phyloP scores from a whole-genome alignment of 345 rosid genomes.

The Citrus trifoliata region DNA sequence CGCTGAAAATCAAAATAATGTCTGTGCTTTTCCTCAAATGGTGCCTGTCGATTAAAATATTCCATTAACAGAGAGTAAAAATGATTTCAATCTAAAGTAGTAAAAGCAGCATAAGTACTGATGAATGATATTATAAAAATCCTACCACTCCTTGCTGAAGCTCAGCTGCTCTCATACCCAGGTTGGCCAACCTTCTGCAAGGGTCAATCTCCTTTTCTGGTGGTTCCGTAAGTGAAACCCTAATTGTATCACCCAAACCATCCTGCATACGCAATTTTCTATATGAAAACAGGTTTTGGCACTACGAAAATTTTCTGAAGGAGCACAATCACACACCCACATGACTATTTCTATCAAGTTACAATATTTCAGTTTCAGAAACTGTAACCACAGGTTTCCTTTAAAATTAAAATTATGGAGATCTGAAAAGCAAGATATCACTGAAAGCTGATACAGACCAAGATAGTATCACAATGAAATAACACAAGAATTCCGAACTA shows the following conservation, averaged over 20 bases:
- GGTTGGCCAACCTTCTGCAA: conserved; percentile 83
- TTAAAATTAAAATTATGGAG: neutral
- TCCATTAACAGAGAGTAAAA: conserved; percentile 9
- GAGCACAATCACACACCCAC: neutral
- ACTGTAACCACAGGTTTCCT: neutral
- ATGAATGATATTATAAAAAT: conserved; percentile 13
- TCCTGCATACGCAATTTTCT: conserved; percentile 49
- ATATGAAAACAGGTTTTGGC: neutral
- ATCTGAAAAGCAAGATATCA: neutral
- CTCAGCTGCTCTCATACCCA: conserved; percentile 78
- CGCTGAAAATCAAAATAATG: conserved; percentile 87
- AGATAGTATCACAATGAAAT: neutral
- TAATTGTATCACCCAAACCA: conserved; percentile 97
- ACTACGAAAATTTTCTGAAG: neutral
- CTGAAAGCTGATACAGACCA: neutral
- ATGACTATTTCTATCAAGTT: neutral
- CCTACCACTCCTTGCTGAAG: conserved; percentile 94
- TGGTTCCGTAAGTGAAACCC: conserved; percentile 93
- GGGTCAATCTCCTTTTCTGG: conserved; percentile 99
- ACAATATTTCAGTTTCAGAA: neutral
- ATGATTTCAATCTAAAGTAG: neutral
- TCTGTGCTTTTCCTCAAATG: conserved; percentile 96
- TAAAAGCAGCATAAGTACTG: conserved; percentile 7
- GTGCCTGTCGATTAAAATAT: conserved; percentile 47
- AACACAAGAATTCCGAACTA: neutral